Evolutionary conservation across 352 stramenopile genomes (phyloP).

Genomic region (Phytophthora brassicae): DNA sequence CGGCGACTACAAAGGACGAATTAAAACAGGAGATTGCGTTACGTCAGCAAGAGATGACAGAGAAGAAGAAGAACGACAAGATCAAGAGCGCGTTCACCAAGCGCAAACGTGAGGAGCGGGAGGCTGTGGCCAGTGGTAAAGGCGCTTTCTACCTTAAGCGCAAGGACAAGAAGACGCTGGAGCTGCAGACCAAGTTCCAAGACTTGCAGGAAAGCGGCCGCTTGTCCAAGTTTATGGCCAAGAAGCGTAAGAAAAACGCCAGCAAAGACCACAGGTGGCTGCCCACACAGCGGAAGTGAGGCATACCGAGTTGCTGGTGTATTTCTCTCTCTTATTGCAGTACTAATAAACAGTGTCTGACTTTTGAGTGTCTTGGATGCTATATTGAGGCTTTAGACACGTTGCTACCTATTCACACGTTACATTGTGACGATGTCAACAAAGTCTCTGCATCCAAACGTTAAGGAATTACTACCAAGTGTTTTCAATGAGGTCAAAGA

Average conservation of each 20-base stretch:
- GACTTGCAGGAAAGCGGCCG: constrained; percentile 86
- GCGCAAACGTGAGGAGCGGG: constrained; percentile 84
- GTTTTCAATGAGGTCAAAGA: constrained; percentile 5
- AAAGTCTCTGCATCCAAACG: constrained; percentile 1
- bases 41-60: constrained; percentile 62
- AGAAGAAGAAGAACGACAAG: constrained; percentile 79
- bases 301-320: too few relatives aligned
- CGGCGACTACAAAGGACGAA: constrained; percentile 66
- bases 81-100: constrained; percentile 72
- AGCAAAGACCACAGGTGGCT: constrained; percentile 93
- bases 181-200: constrained; percentile 91
- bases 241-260: constrained; percentile 93
- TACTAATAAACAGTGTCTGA: constrained; percentile 33
- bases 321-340: constrained; percentile 2
- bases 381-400: too few relatives aligned
- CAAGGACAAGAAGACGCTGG: constrained; percentile 91
- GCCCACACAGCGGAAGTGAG: constrained; percentile 77
- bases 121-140: constrained; percentile 89
- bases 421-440: too few relatives aligned
- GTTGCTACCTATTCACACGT: too few relatives aligned
- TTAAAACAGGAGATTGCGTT: constrained; percentile 80
- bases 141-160: constrained; percentile 91
- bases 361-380: too few relatives aligned
- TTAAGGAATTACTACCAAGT: constrained; percentile 1
- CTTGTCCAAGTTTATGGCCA: constrained; percentile 92